Evolutionary conservation across 2,329 filamentous ascomycete species (phyloP).

Genomic region (Raffaelea arxii): DNA sequence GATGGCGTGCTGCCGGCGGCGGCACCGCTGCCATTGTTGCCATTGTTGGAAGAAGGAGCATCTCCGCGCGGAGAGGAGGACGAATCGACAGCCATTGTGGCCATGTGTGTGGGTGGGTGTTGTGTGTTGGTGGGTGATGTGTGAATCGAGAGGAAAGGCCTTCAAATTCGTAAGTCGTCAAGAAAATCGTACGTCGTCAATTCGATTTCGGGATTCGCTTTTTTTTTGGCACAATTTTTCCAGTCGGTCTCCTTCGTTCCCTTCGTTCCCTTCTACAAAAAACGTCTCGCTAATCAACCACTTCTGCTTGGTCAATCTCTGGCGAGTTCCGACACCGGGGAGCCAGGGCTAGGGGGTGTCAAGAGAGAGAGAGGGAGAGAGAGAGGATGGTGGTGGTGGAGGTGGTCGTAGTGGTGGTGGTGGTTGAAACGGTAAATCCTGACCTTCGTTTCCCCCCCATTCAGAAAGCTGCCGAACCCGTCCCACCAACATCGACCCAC

Average conservation of each 20-base stretch:
- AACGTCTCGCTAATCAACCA: no score
- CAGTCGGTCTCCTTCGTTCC: no score
- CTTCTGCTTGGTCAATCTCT: no score
- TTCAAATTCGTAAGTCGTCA: no score
- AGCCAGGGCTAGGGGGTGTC: conserved; percentile 2
- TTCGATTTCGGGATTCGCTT: no score
- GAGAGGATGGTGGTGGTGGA: neutral
- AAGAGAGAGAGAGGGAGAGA: neutral
- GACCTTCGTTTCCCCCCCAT: no score
- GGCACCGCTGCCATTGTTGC: conserved; percentile 9
- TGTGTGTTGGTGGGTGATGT: no score
- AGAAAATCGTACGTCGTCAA: no score
- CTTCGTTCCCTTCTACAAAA: no score
- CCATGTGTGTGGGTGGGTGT: conserved; percentile 16
- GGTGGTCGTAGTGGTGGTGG: neutral
- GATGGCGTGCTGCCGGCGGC: conserved; percentile 1
- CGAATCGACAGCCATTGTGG: conserved; percentile 29
- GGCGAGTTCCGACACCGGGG: no score
- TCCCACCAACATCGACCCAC: neutral
- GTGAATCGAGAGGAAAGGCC: no score
- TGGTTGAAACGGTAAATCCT: neutral
- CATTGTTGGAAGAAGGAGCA: conserved; percentile 21
- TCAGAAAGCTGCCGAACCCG: neutral
- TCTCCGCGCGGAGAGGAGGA: conserved; percentile 19
- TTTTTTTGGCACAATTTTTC: no score